Evolutionary conservation across 306 rosid species (phyloP).

Genomic region (Aeschynomene evenia): DNA sequence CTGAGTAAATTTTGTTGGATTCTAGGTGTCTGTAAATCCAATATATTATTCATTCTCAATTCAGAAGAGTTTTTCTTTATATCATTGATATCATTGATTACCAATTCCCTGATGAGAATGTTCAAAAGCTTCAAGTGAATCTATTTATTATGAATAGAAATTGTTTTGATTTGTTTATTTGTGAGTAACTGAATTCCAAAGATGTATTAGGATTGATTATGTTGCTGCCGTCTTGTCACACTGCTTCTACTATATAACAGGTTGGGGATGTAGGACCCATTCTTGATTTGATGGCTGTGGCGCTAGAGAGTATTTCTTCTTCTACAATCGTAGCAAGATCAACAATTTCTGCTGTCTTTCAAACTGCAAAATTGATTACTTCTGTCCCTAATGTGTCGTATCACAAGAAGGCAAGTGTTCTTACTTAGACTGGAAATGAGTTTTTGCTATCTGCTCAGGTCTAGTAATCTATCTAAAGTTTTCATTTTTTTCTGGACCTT

Average conservation of each 20-base stretch:
- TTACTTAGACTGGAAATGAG: slow-evolving; percentile 24
- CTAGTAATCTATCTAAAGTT: slow-evolving; percentile 25
- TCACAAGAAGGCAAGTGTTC: slow-evolving; percentile 67
- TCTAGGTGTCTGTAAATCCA: slow-evolving; percentile 14
- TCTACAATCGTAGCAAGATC: slow-evolving; percentile 65
- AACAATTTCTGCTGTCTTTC: slow-evolving; percentile 76
- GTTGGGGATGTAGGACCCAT: slow-evolving; percentile 93
- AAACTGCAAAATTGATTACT: slow-evolving; percentile 67
- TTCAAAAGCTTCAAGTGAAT: slow-evolving; percentile 14
- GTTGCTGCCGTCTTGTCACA: slow-evolving; percentile 21
- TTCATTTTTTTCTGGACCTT: slow-evolving; percentile 24
- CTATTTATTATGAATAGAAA: neutral
- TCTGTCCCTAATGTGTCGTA: slow-evolving; percentile 77
- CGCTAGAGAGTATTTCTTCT: slow-evolving; percentile 69
- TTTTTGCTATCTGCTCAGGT: slow-evolving; percentile 25
- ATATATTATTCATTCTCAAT: slow-evolving; percentile 4
- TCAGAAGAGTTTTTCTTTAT: slow-evolving; percentile 4
- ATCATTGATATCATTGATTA: neutral
- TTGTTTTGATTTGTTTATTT: neutral
- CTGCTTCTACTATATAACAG: slow-evolving; percentile 40
- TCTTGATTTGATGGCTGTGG: slow-evolving; percentile 87
- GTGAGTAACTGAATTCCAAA: slow-evolving; percentile 3
- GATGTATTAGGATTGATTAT: slow-evolving; percentile 16
- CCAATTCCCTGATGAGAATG: neutral
- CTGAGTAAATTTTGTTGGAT: slow-evolving; percentile 1